phyloP scores from a whole-genome alignment of 2,329 filamentous ascomycete species.

The Cladosporium oxysporum region DNA sequence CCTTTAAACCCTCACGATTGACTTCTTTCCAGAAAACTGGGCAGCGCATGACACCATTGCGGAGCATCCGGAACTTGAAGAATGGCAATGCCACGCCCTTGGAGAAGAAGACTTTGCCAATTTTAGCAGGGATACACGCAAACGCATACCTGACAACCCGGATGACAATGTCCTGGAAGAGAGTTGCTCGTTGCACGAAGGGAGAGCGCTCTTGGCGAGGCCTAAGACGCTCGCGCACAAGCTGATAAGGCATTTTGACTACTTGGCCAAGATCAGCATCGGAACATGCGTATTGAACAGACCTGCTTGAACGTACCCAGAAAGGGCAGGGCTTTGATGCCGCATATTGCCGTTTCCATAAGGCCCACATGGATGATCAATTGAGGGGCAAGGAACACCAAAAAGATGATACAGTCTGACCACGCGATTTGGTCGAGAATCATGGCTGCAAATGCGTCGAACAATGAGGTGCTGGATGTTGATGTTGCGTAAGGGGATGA shows the following conservation, averaged over 20 bases:
- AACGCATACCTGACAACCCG: slow-evolving; percentile 79
- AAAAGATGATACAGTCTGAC: slow-evolving; percentile 73
- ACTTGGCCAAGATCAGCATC: slow-evolving; percentile 44
- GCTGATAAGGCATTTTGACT: slow-evolving; percentile 58
- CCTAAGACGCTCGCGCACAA: slow-evolving; percentile 60
- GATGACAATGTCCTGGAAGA: slow-evolving; percentile 76
- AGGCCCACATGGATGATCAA: slow-evolving; percentile 68
- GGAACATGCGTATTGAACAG: background rate
- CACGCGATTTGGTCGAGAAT: slow-evolving; percentile 73
- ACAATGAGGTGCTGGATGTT: background rate
- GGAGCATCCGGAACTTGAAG: slow-evolving; percentile 71
- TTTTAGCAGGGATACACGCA: slow-evolving; percentile 65
- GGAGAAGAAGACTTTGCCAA: slow-evolving; percentile 76
- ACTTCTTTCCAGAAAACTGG: slow-evolving; percentile 67
- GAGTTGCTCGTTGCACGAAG: slow-evolving; percentile 68
- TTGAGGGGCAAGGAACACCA: slow-evolving; percentile 70
- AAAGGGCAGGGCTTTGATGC: slow-evolving; percentile 67
- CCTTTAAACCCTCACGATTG: slow-evolving; percentile 48
- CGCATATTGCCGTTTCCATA: slow-evolving; percentile 58
- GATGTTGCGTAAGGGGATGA: background rate
- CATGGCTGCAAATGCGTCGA: slow-evolving; percentile 52
- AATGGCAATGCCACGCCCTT: slow-evolving; percentile 73
- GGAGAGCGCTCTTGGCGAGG: slow-evolving; percentile 49
- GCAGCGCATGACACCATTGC: slow-evolving; percentile 65
- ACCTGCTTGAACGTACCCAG: slow-evolving; percentile 54